Base-by-base conservation (phyloP, 441 rosid species). In the Croton setiger region DNA sequence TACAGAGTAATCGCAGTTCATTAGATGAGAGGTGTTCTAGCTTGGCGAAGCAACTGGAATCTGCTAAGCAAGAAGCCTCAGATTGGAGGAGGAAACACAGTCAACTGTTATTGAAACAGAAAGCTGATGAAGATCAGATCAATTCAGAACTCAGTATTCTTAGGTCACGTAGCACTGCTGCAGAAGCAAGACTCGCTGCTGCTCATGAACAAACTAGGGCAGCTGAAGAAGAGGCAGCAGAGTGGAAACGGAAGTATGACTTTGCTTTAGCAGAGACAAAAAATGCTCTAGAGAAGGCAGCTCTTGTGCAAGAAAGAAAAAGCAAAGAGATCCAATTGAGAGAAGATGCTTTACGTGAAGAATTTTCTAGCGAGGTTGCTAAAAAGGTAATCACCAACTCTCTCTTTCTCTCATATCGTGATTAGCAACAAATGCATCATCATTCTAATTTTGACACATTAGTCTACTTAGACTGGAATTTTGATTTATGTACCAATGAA, bases 141-240 rank as follows among this genome's bases (percentile, higher is more conserved):
- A 66, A 56, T 81, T 88, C 98, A 27, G 98, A 96, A 80, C 82
- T 91, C 74, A 86, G 85, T 63, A 80, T 84, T 69, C 90, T 96
- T 66, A 89, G 81, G 79, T 87, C 98, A 7, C 77, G 98, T 47
- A 89, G 86, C 72, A 87, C 90, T 80, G 96, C 98, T 71, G 85
- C 99, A 69, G 99, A 96, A 74, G 97, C 97, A 69, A 91, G 98
- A 76, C 76, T 96, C 54, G 94, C 90, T 81, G 99, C 99, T 78
- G 94, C 97, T 56, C 85, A 79, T 80, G 99, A 96, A 75, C 97
- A 91, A 73, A 85, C 87, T 54, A 81, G 81, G 71, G 84, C 97
- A 60, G 93, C 97, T 72, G 90, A 91, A 81, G 98, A 89, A 79
- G 98, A 91, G 79, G 92, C 98, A 4, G 84, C 81, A 63, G 98